Evolutionary conservation across 192 early-diverging fungal species (phyloP).

Genomic region (Backusella macrospora): DNA sequence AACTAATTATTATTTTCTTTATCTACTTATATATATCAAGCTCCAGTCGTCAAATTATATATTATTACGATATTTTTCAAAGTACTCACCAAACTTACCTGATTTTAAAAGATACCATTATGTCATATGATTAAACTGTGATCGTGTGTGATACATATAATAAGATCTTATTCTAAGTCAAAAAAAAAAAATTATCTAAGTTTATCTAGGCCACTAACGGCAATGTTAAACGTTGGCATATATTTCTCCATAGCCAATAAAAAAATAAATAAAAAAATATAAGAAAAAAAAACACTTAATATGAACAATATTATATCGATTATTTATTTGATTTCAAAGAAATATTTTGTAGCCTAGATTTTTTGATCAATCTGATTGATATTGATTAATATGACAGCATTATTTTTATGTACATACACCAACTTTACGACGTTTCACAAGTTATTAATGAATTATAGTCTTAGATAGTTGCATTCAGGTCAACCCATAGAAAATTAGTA

Average conservation of each 20-base stretch:
- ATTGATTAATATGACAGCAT: slow-evolving; percentile 3
- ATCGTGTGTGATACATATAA: neutral
- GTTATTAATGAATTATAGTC: slow-evolving; percentile 7
- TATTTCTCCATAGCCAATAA: neutral
- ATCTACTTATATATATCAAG: neutral
- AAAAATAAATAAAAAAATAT: neutral
- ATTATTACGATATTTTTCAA: neutral
- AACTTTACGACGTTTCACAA: neutral
- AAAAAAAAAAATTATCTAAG: slow-evolving; percentile 1
- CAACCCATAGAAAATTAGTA: neutral
- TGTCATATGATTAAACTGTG: neutral
- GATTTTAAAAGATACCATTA: neutral
- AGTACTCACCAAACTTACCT: neutral
- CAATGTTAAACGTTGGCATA: neutral
- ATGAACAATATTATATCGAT: neutral
- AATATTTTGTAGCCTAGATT: neutral
- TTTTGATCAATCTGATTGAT: slow-evolving; percentile 2
- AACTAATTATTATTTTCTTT: neutral
- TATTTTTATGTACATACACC: neutral
- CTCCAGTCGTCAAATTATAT: neutral
- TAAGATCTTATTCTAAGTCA: neutral
- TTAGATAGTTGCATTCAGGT: neutral
- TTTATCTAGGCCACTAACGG: neutral
- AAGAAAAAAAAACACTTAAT: too few relatives aligned
- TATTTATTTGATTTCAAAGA: neutral